Percentiles rank a stretch among this genome's conserved stretches.
phyloP scores from a whole-genome alignment of 176 grass and related monocot genomes.

The Elaeis guineensis region DNA sequence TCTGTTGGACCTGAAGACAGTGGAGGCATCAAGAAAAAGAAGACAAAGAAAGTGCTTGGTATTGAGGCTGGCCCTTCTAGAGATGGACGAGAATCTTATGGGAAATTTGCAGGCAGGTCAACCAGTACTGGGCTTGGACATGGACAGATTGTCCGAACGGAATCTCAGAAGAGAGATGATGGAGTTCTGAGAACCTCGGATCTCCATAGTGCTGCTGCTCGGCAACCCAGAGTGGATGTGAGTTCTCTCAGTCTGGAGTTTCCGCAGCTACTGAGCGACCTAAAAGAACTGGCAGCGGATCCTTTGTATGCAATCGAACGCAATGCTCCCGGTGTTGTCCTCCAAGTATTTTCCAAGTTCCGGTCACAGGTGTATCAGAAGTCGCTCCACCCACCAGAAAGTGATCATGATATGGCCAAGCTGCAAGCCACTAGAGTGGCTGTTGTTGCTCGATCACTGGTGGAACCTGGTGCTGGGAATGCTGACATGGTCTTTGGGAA shows the following conservation, averaged over 20 bases:
- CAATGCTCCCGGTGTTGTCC: constrained; percentile 31
- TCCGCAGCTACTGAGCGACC: constrained; percentile 43
- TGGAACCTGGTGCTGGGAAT: neutral
- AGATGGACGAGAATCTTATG: too few species aligned
- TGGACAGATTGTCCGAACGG: neutral
- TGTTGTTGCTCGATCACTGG: neutral
- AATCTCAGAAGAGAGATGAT: neutral
- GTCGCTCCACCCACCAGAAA: constrained; percentile 33
- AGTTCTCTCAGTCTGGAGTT: constrained; percentile 26
- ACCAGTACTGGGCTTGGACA: too few species aligned
- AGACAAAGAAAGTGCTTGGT: constrained; percentile 27
- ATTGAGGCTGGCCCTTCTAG: too few species aligned
- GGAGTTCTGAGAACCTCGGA: too few species aligned
- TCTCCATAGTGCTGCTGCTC: neutral
- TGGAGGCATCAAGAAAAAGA: constrained; percentile 27
- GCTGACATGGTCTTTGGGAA: constrained; percentile 8
- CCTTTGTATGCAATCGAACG: constrained; percentile 38
- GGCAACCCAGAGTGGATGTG: constrained; percentile 11
- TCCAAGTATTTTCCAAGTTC: constrained; percentile 54
- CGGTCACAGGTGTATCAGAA: constrained; percentile 72
- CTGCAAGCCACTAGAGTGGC: neutral
- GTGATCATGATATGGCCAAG: constrained; percentile 27
- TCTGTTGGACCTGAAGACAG: neutral
- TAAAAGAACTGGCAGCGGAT: constrained; percentile 55
- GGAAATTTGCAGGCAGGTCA: too few species aligned